Evolutionary conservation across 2,329 filamentous ascomycete species (phyloP).

Genomic region (Venturia nashicola): DNA sequence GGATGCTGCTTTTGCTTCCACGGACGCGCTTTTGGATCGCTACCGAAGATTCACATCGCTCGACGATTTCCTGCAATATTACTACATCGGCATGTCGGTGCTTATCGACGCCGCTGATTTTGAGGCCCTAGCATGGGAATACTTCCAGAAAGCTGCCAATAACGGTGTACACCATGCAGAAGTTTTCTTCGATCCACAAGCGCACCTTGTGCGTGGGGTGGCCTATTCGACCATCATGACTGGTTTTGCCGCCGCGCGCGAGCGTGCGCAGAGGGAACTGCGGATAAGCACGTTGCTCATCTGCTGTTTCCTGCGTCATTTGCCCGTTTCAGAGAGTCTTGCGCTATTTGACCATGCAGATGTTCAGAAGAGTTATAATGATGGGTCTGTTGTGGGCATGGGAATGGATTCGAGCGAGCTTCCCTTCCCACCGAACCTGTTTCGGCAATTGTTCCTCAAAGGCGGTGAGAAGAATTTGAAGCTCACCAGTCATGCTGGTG

Average conservation of each 20-base stretch:
- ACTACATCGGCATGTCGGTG: conserved; percentile 64
- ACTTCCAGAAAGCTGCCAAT: conserved; percentile 51
- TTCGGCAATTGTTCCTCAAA: conserved; percentile 47
- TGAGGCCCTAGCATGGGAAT: conserved; percentile 58
- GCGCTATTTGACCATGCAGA: conserved; percentile 33
- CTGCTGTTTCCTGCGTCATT: conserved; percentile 59
- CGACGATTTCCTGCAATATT: conserved; percentile 67
- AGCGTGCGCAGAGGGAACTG: conserved; percentile 48
- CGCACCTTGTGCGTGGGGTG: conserved; percentile 53
- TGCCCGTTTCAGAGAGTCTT: conserved; percentile 47
- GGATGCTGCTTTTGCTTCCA: conserved; percentile 52
- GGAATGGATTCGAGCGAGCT: conserved; percentile 53
- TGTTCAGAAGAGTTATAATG: conserved; percentile 30
- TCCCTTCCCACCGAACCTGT: conserved; percentile 37
- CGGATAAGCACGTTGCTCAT: conserved; percentile 55
- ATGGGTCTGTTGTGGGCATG: conserved; percentile 47
- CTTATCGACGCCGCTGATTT: conserved; percentile 56
- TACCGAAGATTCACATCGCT: conserved; percentile 58
- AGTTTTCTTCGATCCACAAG: conserved; percentile 73
- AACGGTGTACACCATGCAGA: conserved; percentile 62
- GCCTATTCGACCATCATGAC: conserved; percentile 49
- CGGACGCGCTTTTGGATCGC: conserved; percentile 45
- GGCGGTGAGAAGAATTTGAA: conserved; percentile 41
- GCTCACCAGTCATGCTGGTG: conserved; percentile 63
- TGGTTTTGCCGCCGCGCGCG: conserved; percentile 50